phyloP scores from a whole-genome alignment of 805 yeast genomes.

The Metschnikowia gelsemii region DNA sequence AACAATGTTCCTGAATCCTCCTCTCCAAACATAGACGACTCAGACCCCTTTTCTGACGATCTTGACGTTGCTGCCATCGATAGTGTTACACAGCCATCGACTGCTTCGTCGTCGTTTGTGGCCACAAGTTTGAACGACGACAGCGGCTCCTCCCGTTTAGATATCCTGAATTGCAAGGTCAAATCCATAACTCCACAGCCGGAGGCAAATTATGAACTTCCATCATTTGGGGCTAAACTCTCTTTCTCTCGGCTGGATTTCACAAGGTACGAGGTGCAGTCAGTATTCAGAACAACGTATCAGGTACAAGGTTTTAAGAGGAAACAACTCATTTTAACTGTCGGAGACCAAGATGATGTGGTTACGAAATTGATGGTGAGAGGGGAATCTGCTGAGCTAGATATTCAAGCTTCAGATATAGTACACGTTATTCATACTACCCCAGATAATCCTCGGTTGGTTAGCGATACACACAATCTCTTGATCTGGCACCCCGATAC shows the following conservation, averaged over 20 bases:
- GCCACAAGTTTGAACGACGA: slow-evolving; percentile 23
- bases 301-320: slow-evolving; percentile 28
- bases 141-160: slow-evolving; percentile 45
- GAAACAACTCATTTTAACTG: slow-evolving; percentile 56
- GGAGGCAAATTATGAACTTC: not conserved
- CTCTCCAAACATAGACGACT: slow-evolving; percentile 9
- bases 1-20: not conserved
- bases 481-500: slow-evolving; percentile 82
- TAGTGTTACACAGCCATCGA: slow-evolving; percentile 16
- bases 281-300: slow-evolving; percentile 32
- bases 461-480: slow-evolving; percentile 60
- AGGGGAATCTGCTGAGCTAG: slow-evolving; percentile 58
- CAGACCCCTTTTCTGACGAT: slow-evolving; percentile 23
- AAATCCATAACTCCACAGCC: slow-evolving; percentile 21
- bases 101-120: slow-evolving; percentile 9
- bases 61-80: slow-evolving; percentile 18
- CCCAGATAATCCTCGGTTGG: slow-evolving; percentile 38
- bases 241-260: slow-evolving; percentile 49
- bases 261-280: slow-evolving; percentile 46
- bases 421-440: slow-evolving; percentile 58
- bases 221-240: slow-evolving; percentile 29
- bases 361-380: slow-evolving; percentile 50
- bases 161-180: slow-evolving; percentile 49
- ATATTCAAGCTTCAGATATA: slow-evolving; percentile 51
- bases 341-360: slow-evolving; percentile 37